Evolutionary conservation across 2,329 filamentous ascomycete genomes (phyloP).

Genomic region (Dryadomyces sulphureus): DNA sequence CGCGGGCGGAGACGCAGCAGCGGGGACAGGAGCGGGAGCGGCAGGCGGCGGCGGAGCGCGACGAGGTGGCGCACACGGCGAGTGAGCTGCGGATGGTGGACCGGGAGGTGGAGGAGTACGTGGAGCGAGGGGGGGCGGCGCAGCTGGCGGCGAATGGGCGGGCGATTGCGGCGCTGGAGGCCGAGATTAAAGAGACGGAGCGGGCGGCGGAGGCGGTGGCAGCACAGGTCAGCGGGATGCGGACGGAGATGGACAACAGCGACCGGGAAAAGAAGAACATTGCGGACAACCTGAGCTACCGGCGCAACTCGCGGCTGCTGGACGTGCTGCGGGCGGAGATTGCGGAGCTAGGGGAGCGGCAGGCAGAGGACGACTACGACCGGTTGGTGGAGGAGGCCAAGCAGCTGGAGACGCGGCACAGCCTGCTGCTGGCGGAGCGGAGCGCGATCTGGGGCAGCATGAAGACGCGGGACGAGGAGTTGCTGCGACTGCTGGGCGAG

Average conservation of each 20-base stretch:
- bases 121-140: constrained; percentile 56
- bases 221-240: constrained; percentile 60
- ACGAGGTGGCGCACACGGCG: constrained; percentile 57
- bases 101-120: constrained; percentile 65
- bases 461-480: constrained; percentile 71
- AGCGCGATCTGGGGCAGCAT: constrained; percentile 63
- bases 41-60: constrained; percentile 54
- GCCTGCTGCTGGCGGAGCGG: constrained; percentile 56
- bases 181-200: constrained; percentile 50
- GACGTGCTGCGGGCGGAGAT: constrained; percentile 57
- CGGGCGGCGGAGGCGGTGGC: constrained; percentile 53
- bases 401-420: constrained; percentile 51
- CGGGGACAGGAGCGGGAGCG: constrained; percentile 60
- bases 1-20: constrained; percentile 61
- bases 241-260: constrained; percentile 62
- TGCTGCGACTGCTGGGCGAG: constrained; percentile 56
- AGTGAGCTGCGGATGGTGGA: constrained; percentile 65
- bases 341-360: constrained; percentile 56
- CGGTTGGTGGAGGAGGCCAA: constrained; percentile 57
- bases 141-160: constrained; percentile 56
- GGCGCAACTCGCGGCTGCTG: constrained; percentile 57
- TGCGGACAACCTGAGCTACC: constrained; percentile 73
- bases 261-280: constrained; percentile 79
- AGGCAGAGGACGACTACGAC: constrained; percentile 70
- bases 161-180: constrained; percentile 54